Evolutionary conservation across 1,284 basidiomycete genomes (phyloP).

Genomic region (Afroboletus lepidellus): DNA sequence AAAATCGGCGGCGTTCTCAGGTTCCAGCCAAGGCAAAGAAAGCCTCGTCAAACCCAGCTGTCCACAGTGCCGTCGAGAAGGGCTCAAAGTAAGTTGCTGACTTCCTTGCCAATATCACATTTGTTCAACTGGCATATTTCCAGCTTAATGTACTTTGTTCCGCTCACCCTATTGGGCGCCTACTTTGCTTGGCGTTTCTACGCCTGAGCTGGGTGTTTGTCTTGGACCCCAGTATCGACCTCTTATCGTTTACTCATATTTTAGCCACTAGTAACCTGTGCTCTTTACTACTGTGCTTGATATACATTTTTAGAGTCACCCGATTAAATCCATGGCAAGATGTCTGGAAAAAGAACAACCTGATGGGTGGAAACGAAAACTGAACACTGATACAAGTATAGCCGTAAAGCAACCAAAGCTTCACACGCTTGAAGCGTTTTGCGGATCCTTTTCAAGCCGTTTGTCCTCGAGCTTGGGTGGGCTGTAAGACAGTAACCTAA

Average conservation of each 20-base stretch:
- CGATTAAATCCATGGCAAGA: background rate
- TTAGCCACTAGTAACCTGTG: constrained; percentile 11
- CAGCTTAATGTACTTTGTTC: constrained; percentile 78
- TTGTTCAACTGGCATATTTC: constrained; percentile 8
- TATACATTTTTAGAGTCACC: constrained; percentile 12
- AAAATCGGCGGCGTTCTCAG: constrained; percentile 9
- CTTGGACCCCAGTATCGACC: constrained; percentile 1
- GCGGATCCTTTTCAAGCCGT: constrained; percentile 23
- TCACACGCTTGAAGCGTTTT: background rate
- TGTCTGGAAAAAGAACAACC: background rate
- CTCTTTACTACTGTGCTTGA: constrained; percentile 22
- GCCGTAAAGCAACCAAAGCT: background rate
- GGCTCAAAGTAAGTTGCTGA: constrained; percentile 61
- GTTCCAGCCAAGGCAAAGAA: constrained; percentile 42
- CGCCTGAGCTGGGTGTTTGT: constrained; percentile 33
- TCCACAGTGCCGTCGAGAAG: constrained; percentile 53
- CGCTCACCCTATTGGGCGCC: constrained; percentile 68
- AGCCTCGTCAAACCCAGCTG: constrained; percentile 39
- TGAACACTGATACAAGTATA: background rate
- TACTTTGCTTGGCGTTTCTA: constrained; percentile 85
- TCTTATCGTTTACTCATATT: constrained; percentile 9
- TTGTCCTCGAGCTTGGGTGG: constrained; percentile 29
- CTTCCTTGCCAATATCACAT: background rate
- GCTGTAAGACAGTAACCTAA: constrained; percentile 1
- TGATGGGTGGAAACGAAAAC: background rate